Conservation (phyloP, 2,329 filamentous ascomycete genomes). For the Fusarium pseudonygamai region DNA sequence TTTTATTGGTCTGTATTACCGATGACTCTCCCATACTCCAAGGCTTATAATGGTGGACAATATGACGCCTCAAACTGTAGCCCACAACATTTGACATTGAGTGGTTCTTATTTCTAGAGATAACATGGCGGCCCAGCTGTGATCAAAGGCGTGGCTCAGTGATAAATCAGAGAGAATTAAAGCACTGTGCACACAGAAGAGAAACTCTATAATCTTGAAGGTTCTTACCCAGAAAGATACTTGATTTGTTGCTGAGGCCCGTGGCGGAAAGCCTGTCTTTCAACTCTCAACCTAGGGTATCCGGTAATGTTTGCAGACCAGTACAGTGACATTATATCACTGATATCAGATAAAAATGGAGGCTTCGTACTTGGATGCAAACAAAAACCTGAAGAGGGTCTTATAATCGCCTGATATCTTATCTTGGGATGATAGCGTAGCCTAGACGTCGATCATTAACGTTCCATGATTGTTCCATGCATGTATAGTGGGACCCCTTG, state of each 20-base stretch:
- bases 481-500: background rate
- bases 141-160: background rate
- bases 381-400: no score
- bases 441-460: background rate
- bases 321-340: background rate
- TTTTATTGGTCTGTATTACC: background rate
- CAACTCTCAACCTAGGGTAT: background rate
- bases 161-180: background rate
- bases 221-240: background rate
- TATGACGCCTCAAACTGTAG: background rate
- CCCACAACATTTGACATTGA: background rate
- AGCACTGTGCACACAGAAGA: background rate
- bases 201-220: background rate
- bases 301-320: background rate
- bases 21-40: rapidly evolving
- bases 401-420: background rate
- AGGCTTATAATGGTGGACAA: background rate
- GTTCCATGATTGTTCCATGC: background rate
- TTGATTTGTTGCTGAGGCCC: background rate
- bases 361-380: no score
- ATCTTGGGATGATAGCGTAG: background rate
- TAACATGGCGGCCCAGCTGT: no score
- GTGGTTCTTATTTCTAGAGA: no score
- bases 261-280: background rate
- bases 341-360: background rate